Evolutionary conservation across 176 grass and related monocot genomes (phyloP), one percentile per base, ranked within the genome.

Genomic region (Elymus sibiricus): DNA sequence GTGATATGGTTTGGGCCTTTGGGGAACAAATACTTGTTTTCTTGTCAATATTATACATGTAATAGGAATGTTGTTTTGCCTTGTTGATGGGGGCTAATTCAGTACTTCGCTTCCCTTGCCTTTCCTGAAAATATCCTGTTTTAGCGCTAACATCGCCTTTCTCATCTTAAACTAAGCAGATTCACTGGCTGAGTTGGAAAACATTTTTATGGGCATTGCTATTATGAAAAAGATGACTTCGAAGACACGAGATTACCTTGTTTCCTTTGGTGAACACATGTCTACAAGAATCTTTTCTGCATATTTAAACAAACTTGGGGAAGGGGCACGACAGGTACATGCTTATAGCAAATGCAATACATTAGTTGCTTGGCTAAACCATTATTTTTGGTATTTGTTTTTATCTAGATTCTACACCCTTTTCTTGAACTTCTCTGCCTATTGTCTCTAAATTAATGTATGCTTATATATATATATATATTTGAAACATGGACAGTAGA

Each of bases 221-320:
- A 79, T 97, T 86, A 94, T 94, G 90, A 91, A 97, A 87, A 88
- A 97, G 77, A 77, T 93, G 39, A 97, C 95, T 66, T 87, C 61
- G 59, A 89, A 92, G 64, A 94, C 92, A 59, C 82, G 78, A 59
- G 95, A 94, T 79, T 94, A 92, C 59, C 77, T 97, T 53, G 88
- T 97, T 83, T 94, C 92, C 76, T 94, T 97, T 51, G 95, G 95
- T 80, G 92, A 91, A 89, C 91, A 92, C 84, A 89, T 94, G 95
- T 97, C 95, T 46, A 97, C 95, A 39, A 90, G 90, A 87, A 93
- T 97, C 79, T 90, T 97, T 94, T 90, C 92, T 78, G 86, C 95
- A 68, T 93, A 94, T 87, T 62, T 97, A 65, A 93, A 93, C 75
- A 91, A 89, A 72, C 88, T 89, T 84, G 92, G 90, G 83, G 86